Conservation (phyloP, 23 red algal species). For the Gracilariopsis chorda region DNA sequence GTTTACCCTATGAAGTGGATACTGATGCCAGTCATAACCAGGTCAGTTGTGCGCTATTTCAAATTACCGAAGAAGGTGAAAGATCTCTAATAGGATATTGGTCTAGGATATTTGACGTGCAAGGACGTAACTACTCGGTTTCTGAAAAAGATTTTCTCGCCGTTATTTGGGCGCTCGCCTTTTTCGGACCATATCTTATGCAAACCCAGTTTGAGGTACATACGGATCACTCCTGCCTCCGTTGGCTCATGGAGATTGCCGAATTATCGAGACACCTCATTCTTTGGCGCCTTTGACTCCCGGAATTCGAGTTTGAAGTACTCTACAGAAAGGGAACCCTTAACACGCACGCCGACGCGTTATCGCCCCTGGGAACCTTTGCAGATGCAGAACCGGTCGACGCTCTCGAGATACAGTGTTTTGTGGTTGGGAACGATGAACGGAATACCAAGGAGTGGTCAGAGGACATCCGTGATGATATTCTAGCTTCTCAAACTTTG, state of each 20-base stretch:
- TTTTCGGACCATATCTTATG: neutral
- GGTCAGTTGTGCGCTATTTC: slow-evolving; percentile 4
- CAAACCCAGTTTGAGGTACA: no score
- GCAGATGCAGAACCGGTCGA: no score
- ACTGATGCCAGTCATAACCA: slow-evolving; percentile 12
- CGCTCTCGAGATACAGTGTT: neutral
- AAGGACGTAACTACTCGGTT: neutral
- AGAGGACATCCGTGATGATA: neutral
- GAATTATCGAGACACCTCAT: no score
- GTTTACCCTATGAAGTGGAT: neutral
- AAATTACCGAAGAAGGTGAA: neutral
- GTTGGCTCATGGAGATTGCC: no score
- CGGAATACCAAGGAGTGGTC: neutral
- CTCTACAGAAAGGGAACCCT: no score
- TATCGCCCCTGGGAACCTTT: no score
- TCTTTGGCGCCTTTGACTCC: no score
- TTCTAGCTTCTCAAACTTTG: neutral
- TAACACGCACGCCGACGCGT: no score
- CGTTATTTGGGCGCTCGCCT: slow-evolving; percentile 2
- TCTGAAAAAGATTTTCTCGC: slow-evolving; percentile 1
- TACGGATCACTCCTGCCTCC: no score
- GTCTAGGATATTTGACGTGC: neutral
- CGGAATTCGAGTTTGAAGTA: no score
- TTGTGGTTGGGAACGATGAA: neutral
- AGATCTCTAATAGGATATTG: neutral